Evolutionary conservation across 2,329 filamentous ascomycete genomes (phyloP), one percentile per base, ranked within the genome.

Genomic region (Ophiocordyceps australis): DNA sequence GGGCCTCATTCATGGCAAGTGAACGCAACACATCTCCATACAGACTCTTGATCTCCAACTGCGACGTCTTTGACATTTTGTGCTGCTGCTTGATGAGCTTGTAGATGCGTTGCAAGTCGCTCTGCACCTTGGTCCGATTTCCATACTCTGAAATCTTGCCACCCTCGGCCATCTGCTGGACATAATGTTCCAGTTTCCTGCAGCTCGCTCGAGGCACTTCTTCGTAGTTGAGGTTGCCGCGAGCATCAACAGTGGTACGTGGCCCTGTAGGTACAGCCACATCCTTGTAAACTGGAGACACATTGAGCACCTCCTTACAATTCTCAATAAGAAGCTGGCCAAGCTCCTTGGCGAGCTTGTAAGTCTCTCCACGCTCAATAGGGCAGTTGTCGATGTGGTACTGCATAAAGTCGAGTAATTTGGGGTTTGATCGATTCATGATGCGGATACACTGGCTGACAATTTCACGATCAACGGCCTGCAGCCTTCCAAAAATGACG

Each of bases 321-420:
- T 98, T 98, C 50, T 94, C 81, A 39, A 98, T 92, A 28, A 98
- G 74, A 56, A 91, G 80, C 45, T 80, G 65, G 19, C 82, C 86
- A 14, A 98, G 76, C 52, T 89, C 74, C 59, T 98, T 93, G 22
- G 89, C 89, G n/a, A 98, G 73, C 55, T 89, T 70, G 55, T 98
- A 98, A 2, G 89, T 98, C 58, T 98, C 89, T 31, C 89, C 89
- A 26, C 86, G 77, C 46, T 98, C 85, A 0, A 85, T 85, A 1
- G 89, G 89, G 58, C 86, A 95, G 59, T 95, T 89, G 44, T 98
- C 89, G 44, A 98, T 98, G 57, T 98, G 89, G 43, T 98, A 95
- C 49, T 98, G 89, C 89, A 98, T 98, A 55, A 94, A 98, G 40
- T 98, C 86, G 30, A 98, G 68, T 2, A 98, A 71, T 19, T 81